Conservation (phyloP, 116 monocot genomes). For the Posidonia oceanica region DNA sequence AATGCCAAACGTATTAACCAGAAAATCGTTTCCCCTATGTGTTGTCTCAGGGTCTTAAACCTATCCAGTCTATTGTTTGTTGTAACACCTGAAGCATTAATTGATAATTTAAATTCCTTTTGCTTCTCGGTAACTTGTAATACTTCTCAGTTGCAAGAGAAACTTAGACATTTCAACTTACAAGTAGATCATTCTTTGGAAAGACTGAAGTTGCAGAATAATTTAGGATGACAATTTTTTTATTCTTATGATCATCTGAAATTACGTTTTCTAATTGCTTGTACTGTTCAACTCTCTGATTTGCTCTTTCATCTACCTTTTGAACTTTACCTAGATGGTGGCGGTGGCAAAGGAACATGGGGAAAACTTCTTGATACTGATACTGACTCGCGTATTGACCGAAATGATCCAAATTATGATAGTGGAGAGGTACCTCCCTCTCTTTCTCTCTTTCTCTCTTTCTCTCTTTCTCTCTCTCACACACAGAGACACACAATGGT, state of each 20-base stretch:
- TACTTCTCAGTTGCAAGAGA: too few species aligned
- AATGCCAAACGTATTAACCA: too few species aligned
- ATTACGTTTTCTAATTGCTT: neutral
- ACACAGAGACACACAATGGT: too few species aligned
- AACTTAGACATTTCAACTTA: too few species aligned
- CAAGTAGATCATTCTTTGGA: too few species aligned
- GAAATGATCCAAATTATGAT: constrained; percentile 97
- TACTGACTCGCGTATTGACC: constrained; percentile 43
- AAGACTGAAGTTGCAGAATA: neutral
- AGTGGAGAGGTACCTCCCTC: constrained; percentile 68
- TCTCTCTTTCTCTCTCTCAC: neutral
- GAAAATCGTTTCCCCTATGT: too few species aligned
- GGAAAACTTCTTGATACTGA: constrained; percentile 85
- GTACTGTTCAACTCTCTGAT: neutral
- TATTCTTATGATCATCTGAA: neutral
- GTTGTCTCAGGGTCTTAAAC: too few species aligned
- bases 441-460: constrained; percentile 1
- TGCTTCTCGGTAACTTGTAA: too few species aligned
- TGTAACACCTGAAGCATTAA: too few species aligned
- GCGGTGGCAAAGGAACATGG: constrained; percentile 99
- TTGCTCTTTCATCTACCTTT: neutral
- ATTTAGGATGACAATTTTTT: neutral
- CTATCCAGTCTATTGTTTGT: too few species aligned
- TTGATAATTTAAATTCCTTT: too few species aligned
- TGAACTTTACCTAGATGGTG: constrained; percentile 57